A percentile compares a stretch with the other conserved stretches of the same genome.
Evolutionary conservation across 2,329 filamentous ascomycete species (phyloP).

Genomic region (Knoxdaviesia capensis): DNA sequence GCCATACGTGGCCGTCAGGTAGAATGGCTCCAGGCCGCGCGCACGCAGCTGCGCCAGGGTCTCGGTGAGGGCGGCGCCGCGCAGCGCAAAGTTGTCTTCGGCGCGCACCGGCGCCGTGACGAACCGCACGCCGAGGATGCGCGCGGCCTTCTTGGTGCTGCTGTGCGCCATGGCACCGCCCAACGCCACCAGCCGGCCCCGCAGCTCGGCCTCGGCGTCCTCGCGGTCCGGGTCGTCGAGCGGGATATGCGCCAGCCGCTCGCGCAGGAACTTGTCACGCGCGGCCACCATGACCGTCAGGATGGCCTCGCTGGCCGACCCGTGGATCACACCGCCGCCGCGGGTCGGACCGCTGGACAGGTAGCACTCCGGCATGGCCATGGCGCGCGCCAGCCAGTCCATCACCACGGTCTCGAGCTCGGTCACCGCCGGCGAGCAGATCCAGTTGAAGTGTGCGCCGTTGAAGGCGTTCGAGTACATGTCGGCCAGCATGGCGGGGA

Average conservation of each 20-base stretch:
- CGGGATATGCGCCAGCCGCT: slow-evolving; percentile 29
- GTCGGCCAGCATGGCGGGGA: slow-evolving; percentile 73
- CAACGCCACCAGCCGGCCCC: slow-evolving; percentile 47
- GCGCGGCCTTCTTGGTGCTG: slow-evolving; percentile 69
- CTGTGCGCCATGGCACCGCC: slow-evolving; percentile 66
- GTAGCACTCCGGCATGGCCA: slow-evolving; percentile 55
- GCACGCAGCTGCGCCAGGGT: slow-evolving; percentile 44
- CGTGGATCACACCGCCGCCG: slow-evolving; percentile 88
- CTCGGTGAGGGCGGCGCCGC: slow-evolving; percentile 35
- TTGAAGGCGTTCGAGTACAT: slow-evolving; percentile 81
- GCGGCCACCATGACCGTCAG: slow-evolving; percentile 77
- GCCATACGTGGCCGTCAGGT: slow-evolving; percentile 64
- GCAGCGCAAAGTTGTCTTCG: slow-evolving; percentile 49
- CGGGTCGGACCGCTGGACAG: slow-evolving; percentile 46
- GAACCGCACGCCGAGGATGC: slow-evolving; percentile 71
- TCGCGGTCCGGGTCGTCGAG: slow-evolving; percentile 23
- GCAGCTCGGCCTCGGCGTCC: slow-evolving; percentile 48
- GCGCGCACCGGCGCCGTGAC: slow-evolving; percentile 43
- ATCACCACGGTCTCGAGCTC: slow-evolving; percentile 85
- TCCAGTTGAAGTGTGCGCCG: slow-evolving; percentile 90
- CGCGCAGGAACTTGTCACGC: slow-evolving; percentile 54
- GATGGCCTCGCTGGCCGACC: slow-evolving; percentile 72
- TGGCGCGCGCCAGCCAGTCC: slow-evolving; percentile 69
- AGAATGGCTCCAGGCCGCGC: slow-evolving; percentile 66
- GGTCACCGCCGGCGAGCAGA: slow-evolving; percentile 79